Percentiles rank a stretch among this genome's conserved stretches.
phyloP scores from a whole-genome alignment of 2,329 filamentous ascomycete genomes.

The Pseudogymnoascus sp. region DNA sequence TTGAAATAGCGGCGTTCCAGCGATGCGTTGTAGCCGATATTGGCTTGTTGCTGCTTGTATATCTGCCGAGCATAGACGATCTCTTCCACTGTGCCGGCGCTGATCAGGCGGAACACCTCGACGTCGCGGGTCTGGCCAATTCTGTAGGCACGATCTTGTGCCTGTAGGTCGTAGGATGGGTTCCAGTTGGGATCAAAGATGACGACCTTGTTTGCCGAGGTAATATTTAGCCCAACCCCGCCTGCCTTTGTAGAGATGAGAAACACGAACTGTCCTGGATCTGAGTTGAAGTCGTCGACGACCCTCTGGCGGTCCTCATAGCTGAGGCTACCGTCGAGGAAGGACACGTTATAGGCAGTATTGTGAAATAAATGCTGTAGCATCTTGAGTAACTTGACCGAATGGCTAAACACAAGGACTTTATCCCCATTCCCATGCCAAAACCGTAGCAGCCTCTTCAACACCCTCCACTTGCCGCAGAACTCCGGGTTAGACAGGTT shows the following conservation, averaged over 20 bases:
- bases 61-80: slow-evolving; percentile 96
- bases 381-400: slow-evolving; percentile 75
- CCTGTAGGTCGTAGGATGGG: slow-evolving; percentile 86
- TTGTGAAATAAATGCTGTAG: slow-evolving; percentile 78
- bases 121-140: slow-evolving; percentile 91
- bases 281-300: slow-evolving; percentile 87
- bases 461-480: slow-evolving; percentile 92
- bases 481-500: slow-evolving; percentile 81
- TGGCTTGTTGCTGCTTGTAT: slow-evolving; percentile 98
- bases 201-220: slow-evolving; percentile 95
- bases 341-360: slow-evolving; percentile 85
- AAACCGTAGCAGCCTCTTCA: slow-evolving; percentile 78
- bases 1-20: slow-evolving; percentile 91
- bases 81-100: slow-evolving; percentile 88
- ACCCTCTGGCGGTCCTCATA: slow-evolving; percentile 75
- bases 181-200: slow-evolving; percentile 98
- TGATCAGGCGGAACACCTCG: slow-evolving; percentile 88
- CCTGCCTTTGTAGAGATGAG: slow-evolving; percentile 91
- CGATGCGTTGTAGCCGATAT: slow-evolving; percentile 91
- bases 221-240: slow-evolving; percentile 91
- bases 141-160: slow-evolving; percentile 90
- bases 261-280: slow-evolving; percentile 85
- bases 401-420: slow-evolving; percentile 91
- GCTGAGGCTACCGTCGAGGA: slow-evolving; percentile 75
- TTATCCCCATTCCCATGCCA: slow-evolving; percentile 91